Base-by-base conservation (phyloP, 306 rosid species). In the Amphicarpaea edgeworthii region DNA sequence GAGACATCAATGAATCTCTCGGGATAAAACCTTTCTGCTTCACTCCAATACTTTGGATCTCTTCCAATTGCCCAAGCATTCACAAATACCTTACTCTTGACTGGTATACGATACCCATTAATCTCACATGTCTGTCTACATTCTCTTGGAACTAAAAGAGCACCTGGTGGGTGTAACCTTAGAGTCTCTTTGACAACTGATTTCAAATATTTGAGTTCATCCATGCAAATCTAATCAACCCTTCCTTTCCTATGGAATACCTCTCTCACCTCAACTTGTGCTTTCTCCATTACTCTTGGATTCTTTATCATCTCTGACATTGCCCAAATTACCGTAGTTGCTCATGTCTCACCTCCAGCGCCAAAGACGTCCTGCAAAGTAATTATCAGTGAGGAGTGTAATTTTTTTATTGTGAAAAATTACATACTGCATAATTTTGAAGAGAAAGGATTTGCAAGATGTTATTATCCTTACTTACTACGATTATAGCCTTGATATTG, bases 51-150 rank as follows among this genome's bases (percentile, higher is more conserved):
- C 0, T 57, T 37, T 6, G 88, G 78, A 60, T 87, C 85, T 79
- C 83, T 87, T 49, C 81, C 86, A 0, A 87, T 63, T 5, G 80
- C 83, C 81, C 82, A 81, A 0, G 70, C 87, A 63, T 82, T 87
- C 11, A 84, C 26, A 10, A 59, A 26, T 2, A 59, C 20, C 65
- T 15, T 59, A 15, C 41, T 3, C 15, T 59, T 7, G 3, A 2
- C 5, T 6, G 65, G 65, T 59, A 59, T 28, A 0, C 28, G 41
- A 3, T 59, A 59, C 1, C 21, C 65, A 28, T 59, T 0, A 28
- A 59, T 15, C 41, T 59, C 64, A 57, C 64, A 57, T 24, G 38
- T 2, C 2, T 57, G 9, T 12, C 38, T 4, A 57, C 64, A 12
- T 24, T 57, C n/a, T 57, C 65, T 28, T 59, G 65, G 65, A 26